Percentiles rank a stretch among this genome's conserved stretches.
These are phyloP conservation scores for Bombardia bombarda DNA, from an alignment of 495 filamentous ascomycete species.

Conservation along the genomic window DNA sequence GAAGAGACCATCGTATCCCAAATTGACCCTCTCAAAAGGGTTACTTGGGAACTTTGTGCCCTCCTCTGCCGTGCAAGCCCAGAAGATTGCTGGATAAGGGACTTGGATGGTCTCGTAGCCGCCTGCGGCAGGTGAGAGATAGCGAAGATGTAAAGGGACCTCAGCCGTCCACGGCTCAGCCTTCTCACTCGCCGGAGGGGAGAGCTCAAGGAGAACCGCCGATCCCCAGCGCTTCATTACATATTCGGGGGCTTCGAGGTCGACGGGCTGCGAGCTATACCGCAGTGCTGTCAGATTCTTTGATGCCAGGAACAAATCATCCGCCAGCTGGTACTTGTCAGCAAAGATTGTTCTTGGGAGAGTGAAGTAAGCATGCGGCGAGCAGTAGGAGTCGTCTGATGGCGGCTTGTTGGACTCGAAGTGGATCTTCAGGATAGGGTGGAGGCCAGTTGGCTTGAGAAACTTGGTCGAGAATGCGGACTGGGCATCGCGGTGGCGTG, in stretches of 20 bases:
- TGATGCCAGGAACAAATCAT: constrained; percentile 41
- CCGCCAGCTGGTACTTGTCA: constrained; percentile 63
- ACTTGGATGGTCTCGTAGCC: constrained; percentile 46
- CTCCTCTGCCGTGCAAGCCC: constrained; percentile 76
- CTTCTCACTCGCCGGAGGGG: constrained; percentile 32
- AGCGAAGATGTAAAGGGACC: constrained; percentile 83
- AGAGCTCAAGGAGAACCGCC: constrained; percentile 67
- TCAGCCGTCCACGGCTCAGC: constrained; percentile 56
- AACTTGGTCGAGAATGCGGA: constrained; percentile 46
- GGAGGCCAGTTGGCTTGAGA: constrained; percentile 67
- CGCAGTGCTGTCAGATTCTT: constrained; percentile 65
- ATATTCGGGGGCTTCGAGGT: constrained; percentile 91
- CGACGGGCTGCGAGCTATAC: constrained; percentile 68
- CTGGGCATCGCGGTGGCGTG: constrained; percentile 62
- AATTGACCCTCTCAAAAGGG: constrained; percentile 75
- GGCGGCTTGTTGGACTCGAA: constrained; percentile 33
- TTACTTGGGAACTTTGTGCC: constrained; percentile 65
- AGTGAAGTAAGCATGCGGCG: constrained; percentile 75
- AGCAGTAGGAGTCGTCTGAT: constrained; percentile 43
- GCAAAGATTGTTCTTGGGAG: constrained; percentile 78
- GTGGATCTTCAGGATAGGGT: constrained; percentile 68
- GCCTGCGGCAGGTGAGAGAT: constrained; percentile 52
- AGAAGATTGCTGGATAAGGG: constrained; percentile 77
- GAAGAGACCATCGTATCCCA: constrained; percentile 87
- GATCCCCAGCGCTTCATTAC: constrained; percentile 71